Conservation (phyloP, 352 stramenopile species). For the Nothophytophthora sp. region DNA sequence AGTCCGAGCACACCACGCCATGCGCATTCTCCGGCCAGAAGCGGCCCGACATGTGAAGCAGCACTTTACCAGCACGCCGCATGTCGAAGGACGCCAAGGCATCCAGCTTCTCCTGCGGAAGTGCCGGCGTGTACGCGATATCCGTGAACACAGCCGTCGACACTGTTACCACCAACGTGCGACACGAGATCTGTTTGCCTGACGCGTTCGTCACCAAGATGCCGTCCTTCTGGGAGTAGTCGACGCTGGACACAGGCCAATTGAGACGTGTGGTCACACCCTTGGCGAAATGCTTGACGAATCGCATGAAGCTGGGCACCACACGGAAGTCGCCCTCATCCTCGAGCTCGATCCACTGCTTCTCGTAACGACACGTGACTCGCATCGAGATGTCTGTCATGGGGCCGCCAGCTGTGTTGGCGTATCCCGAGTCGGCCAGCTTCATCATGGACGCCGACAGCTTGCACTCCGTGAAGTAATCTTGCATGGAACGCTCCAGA, state of each 20-base stretch:
- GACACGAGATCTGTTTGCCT: slow-evolving; percentile 61
- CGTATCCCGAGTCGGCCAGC: slow-evolving; percentile 76
- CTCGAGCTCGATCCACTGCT: slow-evolving; percentile 83
- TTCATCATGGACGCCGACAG: slow-evolving; percentile 83
- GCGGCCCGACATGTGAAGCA: slow-evolving; percentile 62
- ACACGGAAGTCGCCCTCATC: slow-evolving; percentile 83
- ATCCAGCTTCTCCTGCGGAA: slow-evolving; percentile 57
- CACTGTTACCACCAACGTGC: slow-evolving; percentile 70
- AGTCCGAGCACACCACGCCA: slow-evolving; percentile 81
- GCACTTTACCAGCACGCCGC: slow-evolving; percentile 73
- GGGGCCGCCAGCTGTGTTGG: slow-evolving; percentile 72
- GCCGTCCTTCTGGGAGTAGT: slow-evolving; percentile 49
- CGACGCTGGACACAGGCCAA: slow-evolving; percentile 58
- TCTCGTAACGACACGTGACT: slow-evolving; percentile 79
- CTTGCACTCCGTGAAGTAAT: slow-evolving; percentile 67
- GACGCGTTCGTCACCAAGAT: slow-evolving; percentile 60
- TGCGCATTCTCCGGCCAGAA: slow-evolving; percentile 80
- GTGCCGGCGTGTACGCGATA: slow-evolving; percentile 62
- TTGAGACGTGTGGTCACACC: slow-evolving; percentile 53
- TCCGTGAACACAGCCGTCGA: slow-evolving; percentile 77
- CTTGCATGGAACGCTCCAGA: slow-evolving; percentile 65
- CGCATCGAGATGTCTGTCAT: slow-evolving; percentile 80
- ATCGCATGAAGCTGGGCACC: slow-evolving; percentile 64
- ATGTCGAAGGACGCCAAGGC: slow-evolving; percentile 74
- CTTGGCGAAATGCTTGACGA: slow-evolving; percentile 59